Percentiles rank a stretch among this genome's conserved stretches.
Evolutionary conservation across 257 asterid species (phyloP).

Genomic region (Solanum ahanhuiri): DNA sequence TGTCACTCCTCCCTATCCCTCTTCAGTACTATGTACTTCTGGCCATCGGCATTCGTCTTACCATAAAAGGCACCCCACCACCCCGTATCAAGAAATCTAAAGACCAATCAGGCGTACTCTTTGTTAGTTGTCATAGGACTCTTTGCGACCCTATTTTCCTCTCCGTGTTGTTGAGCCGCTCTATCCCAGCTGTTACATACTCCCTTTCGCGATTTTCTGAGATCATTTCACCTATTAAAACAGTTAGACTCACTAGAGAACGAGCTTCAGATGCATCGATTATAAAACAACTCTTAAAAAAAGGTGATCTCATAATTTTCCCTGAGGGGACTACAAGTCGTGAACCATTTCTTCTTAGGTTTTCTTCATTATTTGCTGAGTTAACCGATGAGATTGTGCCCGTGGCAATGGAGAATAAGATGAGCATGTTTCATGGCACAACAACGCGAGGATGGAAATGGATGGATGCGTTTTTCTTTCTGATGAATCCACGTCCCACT

Average conservation of each 20-base stretch:
- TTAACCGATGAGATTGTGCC: constrained; percentile 37
- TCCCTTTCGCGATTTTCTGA: constrained; percentile 10
- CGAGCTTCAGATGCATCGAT: constrained; percentile 12
- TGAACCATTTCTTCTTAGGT: constrained; percentile 35
- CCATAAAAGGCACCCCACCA: constrained; percentile 13
- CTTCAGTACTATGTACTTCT: background rate
- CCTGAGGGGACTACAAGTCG: constrained; percentile 40
- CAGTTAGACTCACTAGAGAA: constrained; percentile 6
- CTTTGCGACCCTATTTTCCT: constrained; percentile 3
- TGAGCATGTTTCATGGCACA: constrained; percentile 45
- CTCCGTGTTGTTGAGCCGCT: constrained; percentile 10
- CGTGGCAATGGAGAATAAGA: constrained; percentile 27
- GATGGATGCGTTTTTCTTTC: constrained; percentile 27
- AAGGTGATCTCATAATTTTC: constrained; percentile 7
- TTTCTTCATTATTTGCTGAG: constrained; percentile 39
- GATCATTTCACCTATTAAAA: constrained; percentile 10
- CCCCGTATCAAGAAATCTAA: background rate
- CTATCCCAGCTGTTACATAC: constrained; percentile 10
- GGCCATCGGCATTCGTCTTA: background rate
- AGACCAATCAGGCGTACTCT: constrained; percentile 2
- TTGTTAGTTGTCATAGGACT: constrained; percentile 16
- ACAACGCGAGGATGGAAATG: constrained; percentile 47
- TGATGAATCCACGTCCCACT: constrained; percentile 33
- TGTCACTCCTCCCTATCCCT: background rate
- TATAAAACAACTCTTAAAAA: background rate